These are phyloP conservation scores for Plenodomus biglobosus DNA, from an alignment of 2,329 filamentous ascomycete species.

Conservation along the genomic window DNA sequence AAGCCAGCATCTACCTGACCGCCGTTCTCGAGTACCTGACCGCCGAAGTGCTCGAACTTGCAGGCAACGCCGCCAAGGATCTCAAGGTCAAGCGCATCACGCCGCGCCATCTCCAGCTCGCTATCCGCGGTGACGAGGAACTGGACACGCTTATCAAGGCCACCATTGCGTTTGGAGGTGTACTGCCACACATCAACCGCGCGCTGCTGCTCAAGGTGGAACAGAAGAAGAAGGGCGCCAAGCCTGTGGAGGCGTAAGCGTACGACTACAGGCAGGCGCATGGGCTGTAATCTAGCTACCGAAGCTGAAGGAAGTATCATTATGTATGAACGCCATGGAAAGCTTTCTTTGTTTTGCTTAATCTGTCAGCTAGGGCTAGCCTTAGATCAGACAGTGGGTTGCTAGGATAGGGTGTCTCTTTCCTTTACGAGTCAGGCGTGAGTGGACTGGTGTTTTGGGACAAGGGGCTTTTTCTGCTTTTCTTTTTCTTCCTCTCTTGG, in stretches of 20 bases:
- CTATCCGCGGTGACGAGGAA: conserved; percentile 97
- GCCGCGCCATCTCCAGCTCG: conserved; percentile 93
- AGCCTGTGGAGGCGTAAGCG: conserved; percentile 44
- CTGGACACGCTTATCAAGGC: conserved; percentile 95
- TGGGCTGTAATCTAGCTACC: neutral
- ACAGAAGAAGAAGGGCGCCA: conserved; percentile 94
- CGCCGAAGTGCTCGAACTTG: conserved; percentile 95
- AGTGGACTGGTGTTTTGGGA: conserved; percentile 28
- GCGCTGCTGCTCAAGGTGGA: conserved; percentile 93
- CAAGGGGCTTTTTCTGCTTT: conserved; percentile 14
- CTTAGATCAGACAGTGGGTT: conserved; percentile 1
- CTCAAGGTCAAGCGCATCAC: conserved; percentile 99
- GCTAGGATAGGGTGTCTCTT: conserved; percentile 23
- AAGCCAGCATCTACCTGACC: conserved; percentile 97
- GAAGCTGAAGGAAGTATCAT: conserved; percentile 2
- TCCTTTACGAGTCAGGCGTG: conserved; percentile 27
- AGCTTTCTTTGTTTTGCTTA: conserved; percentile 20
- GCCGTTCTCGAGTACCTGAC: conserved; percentile 98
- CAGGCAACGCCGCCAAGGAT: conserved; percentile 98
- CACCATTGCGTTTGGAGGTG: conserved; percentile 97
- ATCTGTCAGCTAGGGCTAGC: conserved; percentile 7
- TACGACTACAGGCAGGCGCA: neutral
- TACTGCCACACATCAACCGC: conserved; percentile 97
- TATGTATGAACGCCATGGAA: conserved; percentile 9
- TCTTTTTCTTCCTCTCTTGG: conserved; percentile 17